These are phyloP conservation scores for Aspergillus nidulans DNA, from an alignment of 495 filamentous ascomycete genomes.

Conservation along the genomic window DNA sequence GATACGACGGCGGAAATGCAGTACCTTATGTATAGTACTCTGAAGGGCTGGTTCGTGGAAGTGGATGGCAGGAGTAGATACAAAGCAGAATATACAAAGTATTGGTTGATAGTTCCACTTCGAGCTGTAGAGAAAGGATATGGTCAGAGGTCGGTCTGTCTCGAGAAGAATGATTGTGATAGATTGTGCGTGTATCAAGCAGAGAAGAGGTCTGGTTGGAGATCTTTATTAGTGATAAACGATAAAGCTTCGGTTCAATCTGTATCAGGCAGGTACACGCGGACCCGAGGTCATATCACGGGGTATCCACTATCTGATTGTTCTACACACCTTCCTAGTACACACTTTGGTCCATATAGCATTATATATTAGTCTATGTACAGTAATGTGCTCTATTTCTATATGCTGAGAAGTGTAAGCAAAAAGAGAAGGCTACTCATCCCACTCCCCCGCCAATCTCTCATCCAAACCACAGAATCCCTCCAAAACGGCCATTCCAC, in stretches of 20 bases:
- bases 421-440: constrained; percentile 10
- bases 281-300: neutral
- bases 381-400: neutral
- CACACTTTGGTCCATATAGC: neutral
- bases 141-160: too few species aligned
- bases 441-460: constrained; percentile 41
- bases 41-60: too few species aligned
- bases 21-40: too few species aligned
- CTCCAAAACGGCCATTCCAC: constrained; percentile 51
- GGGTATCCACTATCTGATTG: neutral
- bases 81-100: too few species aligned
- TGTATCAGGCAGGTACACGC: constrained; percentile 16
- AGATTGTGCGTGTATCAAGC: too few species aligned
- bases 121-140: too few species aligned
- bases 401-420: neutral
- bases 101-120: too few species aligned
- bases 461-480: constrained; percentile 48
- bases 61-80: too few species aligned
- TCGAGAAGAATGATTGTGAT: too few species aligned
- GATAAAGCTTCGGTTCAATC: neutral
- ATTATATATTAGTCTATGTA: neutral
- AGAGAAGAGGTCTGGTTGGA: too few species aligned
- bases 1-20: too few species aligned
- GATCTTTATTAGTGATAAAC: neutral
- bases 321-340: too few species aligned